Percentiles rank a stretch among this genome's conserved stretches.
Conservation (phyloP, 805 yeast species). For the Starmerella cellae region DNA sequence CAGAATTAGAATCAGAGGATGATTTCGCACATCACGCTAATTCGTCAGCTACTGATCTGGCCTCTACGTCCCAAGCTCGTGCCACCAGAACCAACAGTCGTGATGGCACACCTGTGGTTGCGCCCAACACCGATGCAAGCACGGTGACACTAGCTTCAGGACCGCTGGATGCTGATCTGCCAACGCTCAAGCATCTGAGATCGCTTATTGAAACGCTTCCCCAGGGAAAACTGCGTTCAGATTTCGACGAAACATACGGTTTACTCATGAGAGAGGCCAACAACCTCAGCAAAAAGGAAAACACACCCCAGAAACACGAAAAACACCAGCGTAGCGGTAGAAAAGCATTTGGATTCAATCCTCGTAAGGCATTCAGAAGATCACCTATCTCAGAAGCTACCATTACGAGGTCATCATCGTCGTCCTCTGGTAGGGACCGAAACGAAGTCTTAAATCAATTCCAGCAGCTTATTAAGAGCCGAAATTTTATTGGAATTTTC, state of each 20-base stretch:
- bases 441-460: background rate
- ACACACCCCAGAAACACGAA: no score
- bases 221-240: no score
- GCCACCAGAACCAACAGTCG: background rate
- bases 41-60: background rate
- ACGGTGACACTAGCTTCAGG: no score
- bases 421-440: no score
- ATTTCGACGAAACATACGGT: no score
- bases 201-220: no score
- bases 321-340: no score
- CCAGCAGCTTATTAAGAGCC: background rate
- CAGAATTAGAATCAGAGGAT: slow-evolving; percentile 14
- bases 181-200: no score
- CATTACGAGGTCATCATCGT: no score
- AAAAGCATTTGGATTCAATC: background rate
- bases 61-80: background rate
- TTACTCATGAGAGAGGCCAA: no score
- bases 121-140: background rate
- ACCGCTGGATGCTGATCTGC: no score
- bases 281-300: no score
- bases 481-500: background rate
- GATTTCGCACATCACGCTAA: background rate
- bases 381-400: background rate
- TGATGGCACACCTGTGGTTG: background rate
- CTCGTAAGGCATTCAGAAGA: background rate